These are phyloP conservation scores for Gymnopilus junonius DNA, from an alignment of 768 basidiomycete genomes.

Conservation along the genomic window DNA sequence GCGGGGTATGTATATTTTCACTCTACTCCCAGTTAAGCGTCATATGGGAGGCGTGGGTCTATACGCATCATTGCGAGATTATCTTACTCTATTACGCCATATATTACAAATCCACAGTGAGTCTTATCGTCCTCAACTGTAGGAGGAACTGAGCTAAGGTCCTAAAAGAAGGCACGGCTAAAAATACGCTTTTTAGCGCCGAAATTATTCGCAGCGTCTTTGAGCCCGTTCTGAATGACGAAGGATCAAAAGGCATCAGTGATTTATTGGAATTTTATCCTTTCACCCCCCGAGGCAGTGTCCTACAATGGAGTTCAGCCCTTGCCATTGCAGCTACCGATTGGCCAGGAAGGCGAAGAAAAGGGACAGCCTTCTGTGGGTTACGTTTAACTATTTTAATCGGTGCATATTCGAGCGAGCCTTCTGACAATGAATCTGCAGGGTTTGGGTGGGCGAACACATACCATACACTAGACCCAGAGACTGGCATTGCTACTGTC, in stretches of 20 bases:
- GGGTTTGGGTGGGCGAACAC: slow-evolving; percentile 41
- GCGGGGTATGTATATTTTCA: not conserved
- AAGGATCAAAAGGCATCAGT: slow-evolving; percentile 7
- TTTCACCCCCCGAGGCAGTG: not conserved
- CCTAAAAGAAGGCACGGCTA: slow-evolving; percentile 15
- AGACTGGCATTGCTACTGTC: slow-evolving; percentile 35
- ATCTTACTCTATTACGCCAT: slow-evolving; percentile 30
- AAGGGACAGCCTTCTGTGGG: slow-evolving; percentile 38
- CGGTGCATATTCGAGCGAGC: not conserved
- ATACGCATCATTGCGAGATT: slow-evolving; percentile 31
- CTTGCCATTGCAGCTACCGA: slow-evolving; percentile 31
- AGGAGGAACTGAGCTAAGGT: not conserved
- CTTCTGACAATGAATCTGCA: slow-evolving; percentile 9
- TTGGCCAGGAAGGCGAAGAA: slow-evolving; percentile 30
- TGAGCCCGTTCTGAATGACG: slow-evolving; percentile 19
- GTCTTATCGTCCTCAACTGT: not conserved
- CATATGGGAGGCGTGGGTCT: slow-evolving; percentile 32
- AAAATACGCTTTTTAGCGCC: slow-evolving; percentile 10
- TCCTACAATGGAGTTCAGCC: slow-evolving; percentile 29
- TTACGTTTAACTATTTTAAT: not conserved
- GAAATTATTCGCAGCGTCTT: slow-evolving; percentile 20
- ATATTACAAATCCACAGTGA: slow-evolving; percentile 33
- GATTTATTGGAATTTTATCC: slow-evolving; percentile 6
- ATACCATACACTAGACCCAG: slow-evolving; percentile 34
- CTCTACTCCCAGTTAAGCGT: not conserved